Conservation (phyloP, 257 asterid genomes). For the Cruciata laevipes region DNA sequence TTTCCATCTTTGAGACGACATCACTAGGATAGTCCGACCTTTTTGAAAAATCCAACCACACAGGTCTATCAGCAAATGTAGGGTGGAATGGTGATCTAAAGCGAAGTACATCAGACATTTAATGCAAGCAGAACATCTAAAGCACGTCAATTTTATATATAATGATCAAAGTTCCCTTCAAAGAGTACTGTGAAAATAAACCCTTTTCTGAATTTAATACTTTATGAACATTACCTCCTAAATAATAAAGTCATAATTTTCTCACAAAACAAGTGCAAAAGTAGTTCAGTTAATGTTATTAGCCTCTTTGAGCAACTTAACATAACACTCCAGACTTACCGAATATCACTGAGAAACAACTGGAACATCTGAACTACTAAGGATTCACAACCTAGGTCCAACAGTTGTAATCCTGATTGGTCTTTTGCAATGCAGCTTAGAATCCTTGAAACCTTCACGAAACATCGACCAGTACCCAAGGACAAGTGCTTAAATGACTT, state of each 20-base stretch:
- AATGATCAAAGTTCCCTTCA: not conserved
- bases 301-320: not conserved
- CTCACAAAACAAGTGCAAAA: not conserved
- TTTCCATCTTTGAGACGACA: conserved; percentile 29
- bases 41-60: conserved; percentile 1
- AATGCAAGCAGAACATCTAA: not conserved
- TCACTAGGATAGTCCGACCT: conserved; percentile 24
- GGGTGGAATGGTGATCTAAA: not conserved
- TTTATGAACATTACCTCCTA: too few relatives aligned
- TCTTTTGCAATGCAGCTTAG: conserved; percentile 23
- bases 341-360: conserved; percentile 19
- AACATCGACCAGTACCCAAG: conserved; percentile 18
- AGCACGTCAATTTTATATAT: not conserved
- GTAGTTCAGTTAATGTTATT: not conserved
- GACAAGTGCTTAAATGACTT: conserved; percentile 26
- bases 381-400: conserved; percentile 27
- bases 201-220: not conserved
- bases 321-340: conserved; percentile 20
- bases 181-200: not conserved
- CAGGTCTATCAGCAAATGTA: conserved; percentile 1
- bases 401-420: conserved; percentile 21
- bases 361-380: conserved; percentile 22
- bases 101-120: not conserved
- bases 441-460: conserved; percentile 24
- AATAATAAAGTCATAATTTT: not conserved